Base-by-base conservation (phyloP, 371 early-diverging fungal species). In the Conidiobolus incongruus region DNA sequence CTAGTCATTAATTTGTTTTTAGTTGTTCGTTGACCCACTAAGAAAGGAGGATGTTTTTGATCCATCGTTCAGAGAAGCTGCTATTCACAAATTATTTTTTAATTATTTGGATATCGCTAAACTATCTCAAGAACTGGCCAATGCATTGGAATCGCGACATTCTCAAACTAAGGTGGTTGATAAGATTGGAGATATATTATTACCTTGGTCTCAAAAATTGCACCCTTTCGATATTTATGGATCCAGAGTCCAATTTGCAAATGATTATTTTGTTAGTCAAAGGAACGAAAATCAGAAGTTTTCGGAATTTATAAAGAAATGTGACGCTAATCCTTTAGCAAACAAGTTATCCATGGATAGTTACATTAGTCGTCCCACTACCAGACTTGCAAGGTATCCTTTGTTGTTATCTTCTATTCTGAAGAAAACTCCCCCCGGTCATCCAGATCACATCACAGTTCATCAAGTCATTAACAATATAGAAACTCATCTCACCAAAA, bases 341-440 rank as follows among this genome's bases (percentile, higher is more conserved):
- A 66, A 88, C 16, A 87, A 80, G 50, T 58, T 90, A 26, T 73
- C 74, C 40, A 51, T 81, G 33, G 72, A 77, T 47, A 75, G 75
- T 15, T 92, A 88, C 55, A 54, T 92, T 40, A 77, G 76, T 0
- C 61, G 75, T 17, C 93, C 93, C 1, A 82, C 87, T 0, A 77
- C 86, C 0, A 76, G 90, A 22, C 52, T 92, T 46, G 92, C 83
- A 4, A 66, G 91, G 40, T 94, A 90, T 48, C 82, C 81, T 3
- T 62, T 94, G 23, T 52, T 92, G 19, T 63, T 94, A 10, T 62
- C 76, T 43, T 80, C 77, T 12, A 73, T 88, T 20, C 59, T 86
- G n/a, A 81, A 87, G 52, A 67, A 77, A 47, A 82, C 88, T n/a
- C 78, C 85, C 2, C 65, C 70, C 26, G 70, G 65, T 36, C 77